Conservation (phyloP, 495 filamentous ascomycete species). For the Barbatosphaeria neglecta region DNA sequence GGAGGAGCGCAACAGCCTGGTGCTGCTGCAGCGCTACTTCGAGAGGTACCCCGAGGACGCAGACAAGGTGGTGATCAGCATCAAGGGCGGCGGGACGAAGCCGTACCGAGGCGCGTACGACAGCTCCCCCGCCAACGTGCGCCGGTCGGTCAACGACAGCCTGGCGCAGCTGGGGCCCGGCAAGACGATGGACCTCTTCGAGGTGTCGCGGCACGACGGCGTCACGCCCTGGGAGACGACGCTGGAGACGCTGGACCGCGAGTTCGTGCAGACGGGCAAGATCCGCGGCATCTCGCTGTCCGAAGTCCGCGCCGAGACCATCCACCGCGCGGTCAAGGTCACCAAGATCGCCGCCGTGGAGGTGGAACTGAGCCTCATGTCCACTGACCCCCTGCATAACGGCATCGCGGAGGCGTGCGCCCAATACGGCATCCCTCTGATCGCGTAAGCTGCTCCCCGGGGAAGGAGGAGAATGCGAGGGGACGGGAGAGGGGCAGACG, state of each 20-base stretch:
- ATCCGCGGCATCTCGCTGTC: slow-evolving; percentile 63
- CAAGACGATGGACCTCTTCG: slow-evolving; percentile 73
- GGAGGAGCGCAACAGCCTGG: slow-evolving; percentile 53
- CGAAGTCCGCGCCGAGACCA: slow-evolving; percentile 61
- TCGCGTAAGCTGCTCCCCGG: slow-evolving; percentile 34
- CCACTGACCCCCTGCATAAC: slow-evolving; percentile 53
- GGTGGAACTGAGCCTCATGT: slow-evolving; percentile 63
- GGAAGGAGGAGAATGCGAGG: no score
- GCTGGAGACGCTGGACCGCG: slow-evolving; percentile 41
- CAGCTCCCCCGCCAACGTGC: slow-evolving; percentile 48
- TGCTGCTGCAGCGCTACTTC: slow-evolving; percentile 55
- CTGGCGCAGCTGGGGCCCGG: slow-evolving; percentile 51
- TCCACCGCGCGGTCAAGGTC: slow-evolving; percentile 56
- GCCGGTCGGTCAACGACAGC: slow-evolving; percentile 54
- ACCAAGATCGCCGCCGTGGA: slow-evolving; percentile 66
- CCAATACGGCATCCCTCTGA: slow-evolving; percentile 57
- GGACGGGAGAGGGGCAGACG: neutral
- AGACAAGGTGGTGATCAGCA: slow-evolving; percentile 49
- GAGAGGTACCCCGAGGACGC: slow-evolving; percentile 55
- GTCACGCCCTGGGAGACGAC: slow-evolving; percentile 36
- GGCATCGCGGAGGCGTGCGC: slow-evolving; percentile 59
- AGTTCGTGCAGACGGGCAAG: slow-evolving; percentile 61
- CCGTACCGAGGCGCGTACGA: slow-evolving; percentile 28
- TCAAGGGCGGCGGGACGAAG: slow-evolving; percentile 44
- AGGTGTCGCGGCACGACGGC: slow-evolving; percentile 59